A percentile compares a stretch with the other conserved stretches of the same genome.
Conservation (phyloP, 2,329 filamentous ascomycete genomes). For the Diaporthe humulicola region DNA sequence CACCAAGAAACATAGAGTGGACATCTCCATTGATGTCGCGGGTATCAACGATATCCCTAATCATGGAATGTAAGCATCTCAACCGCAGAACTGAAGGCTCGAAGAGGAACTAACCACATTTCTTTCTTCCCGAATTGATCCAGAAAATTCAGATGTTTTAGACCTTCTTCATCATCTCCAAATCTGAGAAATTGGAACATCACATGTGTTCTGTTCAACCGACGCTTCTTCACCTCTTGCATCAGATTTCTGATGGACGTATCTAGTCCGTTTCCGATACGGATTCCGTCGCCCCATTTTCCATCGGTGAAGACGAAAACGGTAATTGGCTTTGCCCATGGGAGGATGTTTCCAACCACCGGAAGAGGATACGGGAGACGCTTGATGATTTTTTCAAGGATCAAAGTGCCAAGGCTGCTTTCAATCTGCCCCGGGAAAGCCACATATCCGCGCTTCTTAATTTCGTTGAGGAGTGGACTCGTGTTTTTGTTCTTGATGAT, state of each 20-base stretch:
- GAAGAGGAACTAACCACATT: not conserved
- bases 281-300: not conserved
- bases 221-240: not conserved
- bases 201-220: not conserved
- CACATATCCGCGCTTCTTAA: not conserved
- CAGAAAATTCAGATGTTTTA: not conserved
- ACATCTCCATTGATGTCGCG: not conserved
- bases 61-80: not conserved
- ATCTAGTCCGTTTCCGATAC: not conserved
- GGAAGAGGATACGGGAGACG: not conserved
- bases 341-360: not conserved
- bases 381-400: not conserved
- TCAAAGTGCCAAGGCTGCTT: not conserved
- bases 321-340: not conserved
- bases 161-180: not conserved
- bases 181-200: not conserved
- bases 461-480: not conserved
- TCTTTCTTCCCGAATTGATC: not conserved
- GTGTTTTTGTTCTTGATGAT: not conserved
- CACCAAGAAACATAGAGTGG: not conserved
- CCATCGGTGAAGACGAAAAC: not conserved
- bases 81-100: not conserved
- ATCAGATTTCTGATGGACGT: not conserved
- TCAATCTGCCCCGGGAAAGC: not conserved
- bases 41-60: constrained; percentile 5